Conservation (phyloP, 2,329 filamentous ascomycete genomes). For the Zymoseptoria tritici region DNA sequence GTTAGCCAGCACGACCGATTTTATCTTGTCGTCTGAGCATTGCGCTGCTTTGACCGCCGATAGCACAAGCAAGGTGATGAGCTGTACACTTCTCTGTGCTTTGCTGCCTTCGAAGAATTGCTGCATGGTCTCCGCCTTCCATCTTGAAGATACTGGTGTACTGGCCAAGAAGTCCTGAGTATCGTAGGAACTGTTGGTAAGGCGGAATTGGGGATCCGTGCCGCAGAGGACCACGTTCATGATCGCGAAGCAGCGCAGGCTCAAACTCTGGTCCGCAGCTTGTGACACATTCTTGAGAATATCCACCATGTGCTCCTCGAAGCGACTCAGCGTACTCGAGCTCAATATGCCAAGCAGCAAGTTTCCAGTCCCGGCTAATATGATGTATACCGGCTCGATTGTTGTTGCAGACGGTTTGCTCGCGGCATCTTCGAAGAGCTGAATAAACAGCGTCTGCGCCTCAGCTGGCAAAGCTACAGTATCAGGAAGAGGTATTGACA, state of each 20-base stretch:
- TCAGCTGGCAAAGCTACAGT: constrained; percentile 25
- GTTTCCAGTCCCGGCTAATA: constrained; percentile 28
- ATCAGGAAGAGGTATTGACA: constrained; percentile 25
- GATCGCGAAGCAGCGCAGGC: constrained; percentile 32
- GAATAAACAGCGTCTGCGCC: constrained; percentile 28
- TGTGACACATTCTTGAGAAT: constrained; percentile 25
- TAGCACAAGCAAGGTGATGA: constrained; percentile 28
- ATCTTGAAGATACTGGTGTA: constrained; percentile 19
- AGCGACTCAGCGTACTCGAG: constrained; percentile 17
- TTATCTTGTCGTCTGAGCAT: constrained; percentile 17
- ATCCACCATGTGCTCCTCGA: constrained; percentile 28
- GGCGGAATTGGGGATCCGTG: constrained; percentile 15
- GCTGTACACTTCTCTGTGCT: constrained; percentile 28
- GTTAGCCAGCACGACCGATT: constrained; percentile 22
- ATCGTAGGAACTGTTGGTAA: constrained; percentile 21
- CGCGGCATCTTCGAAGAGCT: constrained; percentile 25
- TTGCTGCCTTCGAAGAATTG: constrained; percentile 29
- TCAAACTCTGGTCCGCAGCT: constrained; percentile 25
- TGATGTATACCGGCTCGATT: constrained; percentile 26
- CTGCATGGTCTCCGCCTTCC: constrained; percentile 27
- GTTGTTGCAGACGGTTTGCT: constrained; percentile 18
- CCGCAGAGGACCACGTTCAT: constrained; percentile 26
- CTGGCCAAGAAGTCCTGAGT: constrained; percentile 27
- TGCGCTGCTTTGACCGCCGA: constrained; percentile 21
- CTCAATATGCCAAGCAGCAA: constrained; percentile 25